Base-by-base conservation (phyloP, 208 protist species). In the Trypanosoma platydactyli region DNA sequence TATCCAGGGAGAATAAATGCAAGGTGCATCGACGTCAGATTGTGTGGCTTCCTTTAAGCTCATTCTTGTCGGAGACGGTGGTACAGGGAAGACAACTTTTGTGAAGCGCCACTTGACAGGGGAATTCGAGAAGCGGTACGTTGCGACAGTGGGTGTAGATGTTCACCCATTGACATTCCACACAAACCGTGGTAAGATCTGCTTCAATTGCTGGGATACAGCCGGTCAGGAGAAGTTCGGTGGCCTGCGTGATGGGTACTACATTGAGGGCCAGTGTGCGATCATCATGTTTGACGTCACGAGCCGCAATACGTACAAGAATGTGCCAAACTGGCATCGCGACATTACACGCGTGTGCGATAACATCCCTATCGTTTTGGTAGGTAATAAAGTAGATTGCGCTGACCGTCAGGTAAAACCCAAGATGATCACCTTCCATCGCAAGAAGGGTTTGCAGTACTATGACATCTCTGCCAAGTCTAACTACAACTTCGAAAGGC, bases 231-330 rank as follows among this genome's bases (percentile, higher is more conserved):
- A 99, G 87, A 99, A 99, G 86, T 99, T 99, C 67, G 99, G 99
- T 77, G 99, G 98, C 48, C 92, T 99, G 40, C 97, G 91, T 74
- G 99, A 99, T 80, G 99, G 98, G 48, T 99, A 99, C 88, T 99
- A 99, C 82, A 97, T 98, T 81, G 94, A 99, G 85, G 98, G 98
- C 42, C 94, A 99, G 78, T 98, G 97, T 72, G 99, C 98, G 53
- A 99, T 99, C 85, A 99, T 99, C 79, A 99, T 99, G 99, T 99
- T 99, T 75, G 99, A 99, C 76, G 99, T 99, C 30, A 99, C 99
- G 42, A 99, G 98, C 52, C 96, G 98, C 67, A 90, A 98, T 35
- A 99, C 99, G 35, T 99, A 99, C 97, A 99, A 99, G 87, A 99
- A 99, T 86, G 98, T 99, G 45, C 97, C 98, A 46, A 99, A 99